phyloP scores from a whole-genome alignment of 176 grass and related monocot genomes.

The Aegilops speltoides region DNA sequence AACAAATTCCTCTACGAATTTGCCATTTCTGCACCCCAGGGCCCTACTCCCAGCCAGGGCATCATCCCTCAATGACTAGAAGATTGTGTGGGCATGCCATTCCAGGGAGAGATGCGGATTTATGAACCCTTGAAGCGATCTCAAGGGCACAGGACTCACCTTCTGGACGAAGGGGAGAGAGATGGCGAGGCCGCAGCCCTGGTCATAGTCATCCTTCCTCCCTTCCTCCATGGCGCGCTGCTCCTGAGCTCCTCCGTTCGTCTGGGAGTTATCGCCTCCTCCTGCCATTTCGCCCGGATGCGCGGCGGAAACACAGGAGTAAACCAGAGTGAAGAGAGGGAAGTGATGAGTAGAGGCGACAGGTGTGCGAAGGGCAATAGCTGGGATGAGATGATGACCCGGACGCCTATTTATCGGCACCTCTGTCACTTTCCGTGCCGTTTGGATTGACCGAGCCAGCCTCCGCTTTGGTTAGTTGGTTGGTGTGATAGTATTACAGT shows the following conservation, averaged over 20 bases:
- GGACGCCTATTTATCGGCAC: constrained; percentile 57
- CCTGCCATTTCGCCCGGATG: constrained; percentile 38
- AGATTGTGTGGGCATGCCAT: background rate
- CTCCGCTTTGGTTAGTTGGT: background rate
- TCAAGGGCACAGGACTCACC: constrained; percentile 7
- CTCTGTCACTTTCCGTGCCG: constrained; percentile 43
- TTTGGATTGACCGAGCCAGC: constrained; percentile 39
- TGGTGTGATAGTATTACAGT: too few relatives aligned
- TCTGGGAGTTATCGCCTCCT: constrained; percentile 33
- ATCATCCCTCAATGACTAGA: background rate
- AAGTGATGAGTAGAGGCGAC: background rate
- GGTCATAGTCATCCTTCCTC: constrained; percentile 29
- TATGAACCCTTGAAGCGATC: background rate
- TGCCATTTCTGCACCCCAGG: background rate
- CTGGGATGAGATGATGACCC: constrained; percentile 27
- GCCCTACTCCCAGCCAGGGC: background rate
- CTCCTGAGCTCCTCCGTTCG: constrained; percentile 26
- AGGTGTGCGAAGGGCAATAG: background rate
- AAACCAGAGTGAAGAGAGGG: background rate
- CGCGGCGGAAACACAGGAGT: background rate
- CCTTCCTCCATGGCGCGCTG: constrained; percentile 64
- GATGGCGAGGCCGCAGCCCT: constrained; percentile 22
- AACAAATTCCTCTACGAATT: background rate
- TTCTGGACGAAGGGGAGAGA: constrained; percentile 50
- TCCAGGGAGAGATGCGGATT: background rate